phyloP scores from a whole-genome alignment of 2,329 filamentous ascomycete genomes.

The Stachybotrys chlorohalonatus region DNA sequence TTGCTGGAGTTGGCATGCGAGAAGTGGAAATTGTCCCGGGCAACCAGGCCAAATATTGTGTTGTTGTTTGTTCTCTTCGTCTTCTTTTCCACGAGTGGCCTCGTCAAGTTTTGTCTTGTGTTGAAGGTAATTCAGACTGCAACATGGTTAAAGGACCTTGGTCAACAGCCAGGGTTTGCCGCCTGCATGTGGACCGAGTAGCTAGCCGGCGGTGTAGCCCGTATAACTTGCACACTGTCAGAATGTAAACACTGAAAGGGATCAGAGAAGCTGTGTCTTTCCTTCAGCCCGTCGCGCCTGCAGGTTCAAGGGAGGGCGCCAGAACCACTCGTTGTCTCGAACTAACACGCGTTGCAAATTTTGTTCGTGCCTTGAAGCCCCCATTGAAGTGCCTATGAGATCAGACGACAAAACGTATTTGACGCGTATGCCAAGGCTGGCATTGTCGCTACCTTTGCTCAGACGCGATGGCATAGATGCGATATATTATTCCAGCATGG shows the following conservation, averaged over 20 bases:
- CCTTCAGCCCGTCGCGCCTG: neutral
- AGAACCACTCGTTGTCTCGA: neutral
- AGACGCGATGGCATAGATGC: neutral
- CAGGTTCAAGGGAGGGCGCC: neutral
- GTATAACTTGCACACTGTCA: too few species aligned
- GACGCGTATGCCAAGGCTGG: too few species aligned
- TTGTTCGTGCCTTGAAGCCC: neutral
- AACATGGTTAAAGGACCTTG: too few species aligned
- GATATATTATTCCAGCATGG: neutral
- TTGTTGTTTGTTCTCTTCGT: neutral
- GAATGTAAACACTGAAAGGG: too few species aligned
- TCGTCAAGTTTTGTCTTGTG: neutral
- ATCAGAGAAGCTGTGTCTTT: neutral
- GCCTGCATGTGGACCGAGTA: too few species aligned
- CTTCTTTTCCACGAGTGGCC: neutral
- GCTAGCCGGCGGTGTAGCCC: too few species aligned
- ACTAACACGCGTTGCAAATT: neutral
- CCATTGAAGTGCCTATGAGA: neutral
- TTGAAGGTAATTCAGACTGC: too few species aligned
- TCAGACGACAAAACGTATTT: too few species aligned
- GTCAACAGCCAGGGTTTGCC: too few species aligned
- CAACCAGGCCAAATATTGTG: neutral
- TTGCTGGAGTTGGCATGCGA: neutral
- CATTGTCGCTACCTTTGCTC: neutral
- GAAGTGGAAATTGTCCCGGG: neutral